Percentiles rank a stretch among this genome's conserved stretches.
phyloP scores from a whole-genome alignment of 495 filamentous ascomycete species.

The Baudoinia panamericana region DNA sequence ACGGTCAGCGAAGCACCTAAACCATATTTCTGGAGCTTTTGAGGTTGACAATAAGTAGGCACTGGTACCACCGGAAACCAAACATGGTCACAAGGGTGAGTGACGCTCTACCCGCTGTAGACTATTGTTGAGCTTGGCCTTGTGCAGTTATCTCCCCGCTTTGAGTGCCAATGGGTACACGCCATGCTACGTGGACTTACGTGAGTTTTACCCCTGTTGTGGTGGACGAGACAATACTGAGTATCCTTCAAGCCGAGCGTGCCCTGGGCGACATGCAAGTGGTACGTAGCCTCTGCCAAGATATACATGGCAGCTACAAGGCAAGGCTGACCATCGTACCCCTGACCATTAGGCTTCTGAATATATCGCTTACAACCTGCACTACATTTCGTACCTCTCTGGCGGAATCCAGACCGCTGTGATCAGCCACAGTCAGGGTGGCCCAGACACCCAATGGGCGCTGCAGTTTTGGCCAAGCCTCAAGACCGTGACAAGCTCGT shows the following conservation, averaged over 20 bases:
- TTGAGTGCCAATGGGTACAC: conserved; percentile 15
- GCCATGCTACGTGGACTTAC: conserved; percentile 16
- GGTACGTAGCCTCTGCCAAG: neutral
- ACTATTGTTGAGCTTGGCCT: too few relatives aligned
- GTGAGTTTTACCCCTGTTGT: conserved; percentile 1
- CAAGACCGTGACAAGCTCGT: conserved; percentile 24
- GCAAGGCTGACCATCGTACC: neutral
- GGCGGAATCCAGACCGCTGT: conserved; percentile 11
- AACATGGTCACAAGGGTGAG: conserved; percentile 15
- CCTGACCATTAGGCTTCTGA: too few relatives aligned
- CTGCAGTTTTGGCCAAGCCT: conserved; percentile 41
- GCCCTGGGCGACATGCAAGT: conserved; percentile 20
- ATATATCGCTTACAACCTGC: conserved; percentile 11
- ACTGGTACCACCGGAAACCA: conserved; percentile 14
- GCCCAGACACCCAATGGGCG: conserved; percentile 37
- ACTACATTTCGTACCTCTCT: conserved; percentile 15
- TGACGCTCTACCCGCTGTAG: too few relatives aligned
- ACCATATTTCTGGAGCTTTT: too few relatives aligned
- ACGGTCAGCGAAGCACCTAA: too few relatives aligned
- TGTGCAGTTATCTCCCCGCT: conserved; percentile 16
- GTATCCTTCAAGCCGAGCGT: conserved; percentile 7
- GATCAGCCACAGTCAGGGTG: conserved; percentile 38
- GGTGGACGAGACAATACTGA: neutral
- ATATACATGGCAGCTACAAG: neutral
- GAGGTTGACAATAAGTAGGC: too few relatives aligned